These are phyloP conservation scores for Pseudonitzschia multiseries DNA, from an alignment of 108 stramenopile genomes.

Conservation along the genomic window DNA sequence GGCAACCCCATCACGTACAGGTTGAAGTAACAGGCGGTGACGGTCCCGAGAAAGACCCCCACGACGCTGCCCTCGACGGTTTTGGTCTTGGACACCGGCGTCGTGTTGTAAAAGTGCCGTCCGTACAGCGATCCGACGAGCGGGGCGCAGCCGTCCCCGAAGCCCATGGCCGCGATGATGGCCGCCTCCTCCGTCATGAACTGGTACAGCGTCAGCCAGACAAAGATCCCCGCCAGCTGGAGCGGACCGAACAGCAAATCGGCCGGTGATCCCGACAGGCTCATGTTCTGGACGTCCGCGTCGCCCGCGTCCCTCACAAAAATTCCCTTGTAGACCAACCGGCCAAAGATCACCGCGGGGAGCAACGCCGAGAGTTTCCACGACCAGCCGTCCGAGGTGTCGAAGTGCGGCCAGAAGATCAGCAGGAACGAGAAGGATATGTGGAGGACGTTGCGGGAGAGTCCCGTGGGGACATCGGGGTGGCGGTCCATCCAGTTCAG, in stretches of 20 bases:
- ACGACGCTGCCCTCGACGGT: constrained; percentile 73
- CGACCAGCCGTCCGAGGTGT: constrained; percentile 51
- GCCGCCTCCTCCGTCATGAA: constrained; percentile 54
- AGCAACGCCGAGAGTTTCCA: constrained; percentile 72
- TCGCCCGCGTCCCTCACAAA: constrained; percentile 68
- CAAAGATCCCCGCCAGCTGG: constrained; percentile 58
- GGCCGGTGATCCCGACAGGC: constrained; percentile 59
- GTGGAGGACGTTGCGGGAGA: constrained; percentile 56
- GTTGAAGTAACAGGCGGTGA: constrained; percentile 55
- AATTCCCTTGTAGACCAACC: constrained; percentile 71
- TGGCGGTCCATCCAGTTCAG: constrained; percentile 10
- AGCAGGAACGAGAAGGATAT: constrained; percentile 46
- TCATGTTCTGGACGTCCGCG: constrained; percentile 62
- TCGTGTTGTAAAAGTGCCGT: constrained; percentile 53
- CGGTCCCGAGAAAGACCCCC: constrained; percentile 68
- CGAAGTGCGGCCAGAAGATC: constrained; percentile 72
- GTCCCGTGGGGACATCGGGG: not conserved
- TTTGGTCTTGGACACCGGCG: constrained; percentile 56
- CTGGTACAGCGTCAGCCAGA: constrained; percentile 53
- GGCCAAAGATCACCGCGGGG: constrained; percentile 48
- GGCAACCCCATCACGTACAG: constrained; percentile 51
- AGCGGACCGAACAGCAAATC: constrained; percentile 74
- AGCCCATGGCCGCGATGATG: constrained; percentile 53
- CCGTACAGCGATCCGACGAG: constrained; percentile 60
- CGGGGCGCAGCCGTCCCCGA: constrained; percentile 68